Conservation (phyloP, 2,329 filamentous ascomycete species). For the Botrytis galanthina region DNA sequence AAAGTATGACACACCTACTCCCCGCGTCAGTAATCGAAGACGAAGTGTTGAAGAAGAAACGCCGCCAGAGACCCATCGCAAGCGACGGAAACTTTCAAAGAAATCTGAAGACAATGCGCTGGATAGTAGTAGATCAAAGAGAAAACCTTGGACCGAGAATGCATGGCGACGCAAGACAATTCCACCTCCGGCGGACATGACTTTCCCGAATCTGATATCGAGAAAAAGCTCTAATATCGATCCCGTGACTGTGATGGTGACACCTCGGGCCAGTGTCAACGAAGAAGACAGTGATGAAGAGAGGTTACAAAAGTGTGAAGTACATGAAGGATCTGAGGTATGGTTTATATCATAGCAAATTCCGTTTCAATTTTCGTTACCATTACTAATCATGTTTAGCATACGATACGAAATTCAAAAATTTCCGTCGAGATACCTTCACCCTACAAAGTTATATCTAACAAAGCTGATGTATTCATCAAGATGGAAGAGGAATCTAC, state of each 20-base stretch:
- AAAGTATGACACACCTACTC: constrained; percentile 8
- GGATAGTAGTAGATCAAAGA: background rate
- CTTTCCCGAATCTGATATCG: constrained; percentile 11
- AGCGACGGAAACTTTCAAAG: constrained; percentile 6
- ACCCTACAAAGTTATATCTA: background rate
- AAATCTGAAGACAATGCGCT: constrained; percentile 6
- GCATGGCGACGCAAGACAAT: constrained; percentile 10
- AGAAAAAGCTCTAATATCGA: constrained; percentile 14
- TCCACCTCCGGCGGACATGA: constrained; percentile 8
- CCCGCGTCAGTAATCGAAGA: background rate
- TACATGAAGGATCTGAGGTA: background rate
- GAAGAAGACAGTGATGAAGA: background rate
- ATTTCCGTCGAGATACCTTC: background rate
- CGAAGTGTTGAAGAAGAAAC: background rate
- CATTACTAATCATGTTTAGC: background rate
- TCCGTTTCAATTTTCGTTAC: background rate
- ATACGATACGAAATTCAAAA: background rate
- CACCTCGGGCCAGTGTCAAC: background rate
- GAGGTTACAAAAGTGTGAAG: background rate
- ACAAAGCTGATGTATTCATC: background rate
- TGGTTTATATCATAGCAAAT: background rate
- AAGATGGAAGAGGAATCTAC: constrained; percentile 12
- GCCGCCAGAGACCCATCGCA: constrained; percentile 7
- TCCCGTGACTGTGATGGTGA: constrained; percentile 4
- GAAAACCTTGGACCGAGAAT: constrained; percentile 3